Conservation (phyloP, 148 eudicot species). For the Rheum nobile region DNA sequence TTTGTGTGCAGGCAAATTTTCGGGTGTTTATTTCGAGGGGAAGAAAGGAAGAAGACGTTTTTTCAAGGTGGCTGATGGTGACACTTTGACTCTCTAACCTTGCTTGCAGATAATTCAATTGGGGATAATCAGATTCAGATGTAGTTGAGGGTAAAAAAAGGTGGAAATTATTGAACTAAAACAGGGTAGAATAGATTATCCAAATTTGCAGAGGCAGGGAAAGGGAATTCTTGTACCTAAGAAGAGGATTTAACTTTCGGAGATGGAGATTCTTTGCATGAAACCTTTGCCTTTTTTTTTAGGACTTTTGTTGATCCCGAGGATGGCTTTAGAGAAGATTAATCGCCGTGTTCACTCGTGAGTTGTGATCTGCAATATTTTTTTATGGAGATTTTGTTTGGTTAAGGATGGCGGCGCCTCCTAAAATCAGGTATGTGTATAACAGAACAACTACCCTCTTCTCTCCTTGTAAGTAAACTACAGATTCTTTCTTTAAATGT, state of each 20-base stretch:
- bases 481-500: background rate
- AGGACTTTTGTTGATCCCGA: slow-evolving; percentile 3
- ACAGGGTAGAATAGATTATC: background rate
- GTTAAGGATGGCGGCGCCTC: background rate
- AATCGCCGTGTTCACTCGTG: background rate
- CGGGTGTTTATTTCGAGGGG: background rate
- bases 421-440: background rate
- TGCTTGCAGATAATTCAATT: background rate
- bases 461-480: background rate
- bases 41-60: background rate
- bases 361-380: background rate
- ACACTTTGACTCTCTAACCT: background rate
- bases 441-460: background rate
- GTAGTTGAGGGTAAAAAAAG: background rate
- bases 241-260: slow-evolving; percentile 3
- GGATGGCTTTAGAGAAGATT: background rate
- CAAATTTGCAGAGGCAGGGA: background rate
- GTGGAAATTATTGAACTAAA: background rate
- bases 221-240: background rate
- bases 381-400: background rate
- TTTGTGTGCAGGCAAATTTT: slow-evolving; percentile 6
- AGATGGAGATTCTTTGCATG: background rate
- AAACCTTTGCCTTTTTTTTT: background rate
- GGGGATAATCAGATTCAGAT: background rate
- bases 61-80: background rate